These are phyloP conservation scores for Beauveria sp. DNA, from an alignment of 2,329 filamentous ascomycete genomes.

Conservation along the genomic window DNA sequence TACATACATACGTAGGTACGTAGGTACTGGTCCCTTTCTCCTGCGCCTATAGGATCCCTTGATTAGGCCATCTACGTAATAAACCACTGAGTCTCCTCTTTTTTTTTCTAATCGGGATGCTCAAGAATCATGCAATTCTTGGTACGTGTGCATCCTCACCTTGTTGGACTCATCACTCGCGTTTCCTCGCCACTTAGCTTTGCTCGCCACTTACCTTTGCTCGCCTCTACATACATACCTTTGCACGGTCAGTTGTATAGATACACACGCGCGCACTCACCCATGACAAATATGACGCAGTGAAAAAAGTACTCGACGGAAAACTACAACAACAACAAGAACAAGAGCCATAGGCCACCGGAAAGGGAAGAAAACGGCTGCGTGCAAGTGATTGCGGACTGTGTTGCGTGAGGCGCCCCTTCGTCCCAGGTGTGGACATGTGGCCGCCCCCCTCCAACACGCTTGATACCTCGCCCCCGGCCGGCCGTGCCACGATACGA, in stretches of 20 bases:
- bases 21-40: background rate
- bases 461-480: background rate
- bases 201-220: background rate
- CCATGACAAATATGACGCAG: background rate
- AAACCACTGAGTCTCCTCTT: background rate
- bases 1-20: background rate
- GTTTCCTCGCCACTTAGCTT: background rate
- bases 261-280: background rate
- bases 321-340: background rate
- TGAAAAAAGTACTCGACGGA: background rate
- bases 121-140: background rate
- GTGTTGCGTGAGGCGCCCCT: constrained; percentile 1
- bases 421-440: constrained; percentile 5
- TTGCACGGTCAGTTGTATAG: too few relatives aligned
- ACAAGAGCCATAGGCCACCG: background rate
- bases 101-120: background rate
- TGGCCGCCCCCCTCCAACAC: background rate
- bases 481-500: constrained; percentile 8
- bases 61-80: constrained; percentile 1
- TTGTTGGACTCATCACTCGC: background rate
- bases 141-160: background rate
- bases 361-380: background rate
- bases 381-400: background rate
- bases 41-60: background rate
- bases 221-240: too few relatives aligned